A percentile compares a stretch with the other conserved stretches of the same genome.
phyloP scores from a whole-genome alignment of 2,329 filamentous ascomycete genomes.

The Colletotrichum viniferum region DNA sequence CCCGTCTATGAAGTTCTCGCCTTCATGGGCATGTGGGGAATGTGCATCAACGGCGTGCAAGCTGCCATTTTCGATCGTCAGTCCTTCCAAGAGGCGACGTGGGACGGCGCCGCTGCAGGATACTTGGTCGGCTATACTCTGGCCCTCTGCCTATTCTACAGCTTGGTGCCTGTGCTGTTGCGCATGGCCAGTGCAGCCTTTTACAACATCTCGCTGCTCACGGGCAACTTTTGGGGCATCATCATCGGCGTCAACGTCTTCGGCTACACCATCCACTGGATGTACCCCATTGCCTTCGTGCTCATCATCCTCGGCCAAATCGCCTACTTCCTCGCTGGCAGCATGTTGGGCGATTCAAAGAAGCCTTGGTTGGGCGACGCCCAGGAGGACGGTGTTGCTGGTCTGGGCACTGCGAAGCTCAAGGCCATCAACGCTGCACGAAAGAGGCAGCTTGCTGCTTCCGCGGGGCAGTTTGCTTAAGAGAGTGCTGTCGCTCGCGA shows the following conservation, averaged over 20 bases:
- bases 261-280: constrained; percentile 77
- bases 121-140: constrained; percentile 93
- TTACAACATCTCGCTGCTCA: constrained; percentile 94
- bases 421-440: constrained; percentile 67
- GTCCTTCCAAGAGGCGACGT: constrained; percentile 68
- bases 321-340: constrained; percentile 86
- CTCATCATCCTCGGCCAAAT: constrained; percentile 86
- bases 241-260: constrained; percentile 92
- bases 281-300: constrained; percentile 96
- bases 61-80: constrained; percentile 88
- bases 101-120: constrained; percentile 72
- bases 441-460: constrained; percentile 33
- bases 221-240: constrained; percentile 96
- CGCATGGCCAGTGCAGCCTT: constrained; percentile 91
- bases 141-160: constrained; percentile 84
- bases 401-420: constrained; percentile 84
- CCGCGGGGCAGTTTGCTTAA: not conserved
- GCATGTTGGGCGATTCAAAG: constrained; percentile 81
- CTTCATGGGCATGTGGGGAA: constrained; percentile 86
- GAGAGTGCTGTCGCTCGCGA: not conserved
- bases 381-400: constrained; percentile 81
- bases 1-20: constrained; percentile 93
- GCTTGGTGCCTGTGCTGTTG: constrained; percentile 83
- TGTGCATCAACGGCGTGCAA: constrained; percentile 89
- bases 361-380: constrained; percentile 94